Evolutionary conservation across 1,284 basidiomycete species (phyloP), one percentile per base, ranked within the genome.

Genomic region (Apiotrichum veenhuisii): DNA sequence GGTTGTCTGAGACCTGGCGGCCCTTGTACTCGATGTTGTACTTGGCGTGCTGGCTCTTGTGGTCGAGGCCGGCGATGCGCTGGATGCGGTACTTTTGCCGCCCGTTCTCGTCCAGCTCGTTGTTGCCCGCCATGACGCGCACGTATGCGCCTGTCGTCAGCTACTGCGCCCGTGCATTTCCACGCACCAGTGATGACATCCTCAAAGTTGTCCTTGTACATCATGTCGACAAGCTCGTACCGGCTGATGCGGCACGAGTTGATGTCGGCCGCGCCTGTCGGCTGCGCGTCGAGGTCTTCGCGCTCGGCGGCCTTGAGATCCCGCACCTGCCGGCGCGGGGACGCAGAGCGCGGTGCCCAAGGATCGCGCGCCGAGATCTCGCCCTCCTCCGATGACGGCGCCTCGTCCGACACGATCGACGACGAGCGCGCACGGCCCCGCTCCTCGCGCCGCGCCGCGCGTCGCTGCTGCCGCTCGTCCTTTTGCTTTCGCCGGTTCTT

Each of bases 11-110:
- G 23, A 76, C 57, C 7, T 64, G 59, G 22, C 66, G 55, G 15
- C 70, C 80, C 55, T 83, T 81, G 38, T 82, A 79, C 60, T 91
- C 86, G 52, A 96, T 77, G 58, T 85, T 84, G 77, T 96, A 96
- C 2, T 85, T 81, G 64, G 69, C 68, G 50, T 65, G 63, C 27
- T 50, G 52, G 8, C 40, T 45, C 25, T 59, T 45, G 12, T 55
- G 50, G 47, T 69, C 65, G 18, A 37, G 36, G 15, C 49, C 49
- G n/a, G 22, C 25, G 7, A 96, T 81, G 73, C 89, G 84, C 71
- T 91, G 91, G 53, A 92, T 81, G 46, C 91, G 84, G 75, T 96
- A 96, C 36, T 88, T 82, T n/a, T 82, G 80, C 57, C 80, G 70
- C 8, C 81, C 81, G 8, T 78, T 75, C 50, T 83, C 81, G 41